A percentile compares a stretch with the other conserved stretches of the same genome.
phyloP scores from a whole-genome alignment of 2,329 filamentous ascomycete species.

The Coccinonectria pachysandricola region DNA sequence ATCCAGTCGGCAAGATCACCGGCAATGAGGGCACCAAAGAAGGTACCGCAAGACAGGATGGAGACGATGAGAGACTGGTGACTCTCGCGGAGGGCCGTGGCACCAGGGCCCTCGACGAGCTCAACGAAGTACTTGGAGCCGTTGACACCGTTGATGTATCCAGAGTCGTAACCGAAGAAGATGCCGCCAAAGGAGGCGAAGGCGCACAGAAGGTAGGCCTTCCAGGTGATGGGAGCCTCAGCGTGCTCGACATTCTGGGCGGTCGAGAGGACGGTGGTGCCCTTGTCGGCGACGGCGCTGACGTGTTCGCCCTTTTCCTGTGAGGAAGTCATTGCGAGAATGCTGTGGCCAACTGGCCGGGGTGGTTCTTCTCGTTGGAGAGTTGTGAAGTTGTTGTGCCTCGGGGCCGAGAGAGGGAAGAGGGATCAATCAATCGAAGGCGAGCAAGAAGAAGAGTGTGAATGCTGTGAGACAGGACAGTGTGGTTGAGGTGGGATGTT shows the following conservation, averaged over 20 bases:
- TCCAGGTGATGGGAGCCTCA: constrained; percentile 59
- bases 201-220: constrained; percentile 59
- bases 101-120: constrained; percentile 35
- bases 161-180: constrained; percentile 72
- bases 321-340: constrained; percentile 4
- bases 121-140: constrained; percentile 41
- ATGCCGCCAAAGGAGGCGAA: constrained; percentile 64
- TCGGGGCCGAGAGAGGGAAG: neutral
- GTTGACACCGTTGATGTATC: constrained; percentile 60
- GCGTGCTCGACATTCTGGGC: constrained; percentile 46
- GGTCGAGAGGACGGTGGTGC: constrained; percentile 25
- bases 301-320: constrained; percentile 1
- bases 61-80: constrained; percentile 55
- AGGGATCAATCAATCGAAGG: no score
- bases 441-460: constrained; percentile 2
- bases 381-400: neutral
- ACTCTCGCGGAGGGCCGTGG: constrained; percentile 25
- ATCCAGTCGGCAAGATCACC: constrained; percentile 68
- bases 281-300: constrained; percentile 12
- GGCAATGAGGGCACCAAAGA: constrained; percentile 67
- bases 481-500: constrained; percentile 7
- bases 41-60: constrained; percentile 68
- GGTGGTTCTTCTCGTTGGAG: neutral
- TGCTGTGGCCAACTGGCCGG: constrained; percentile 2
- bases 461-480: constrained; percentile 12